phyloP scores from a whole-genome alignment of 176 grass and related monocot species.

The Coix lacrymajobi region DNA sequence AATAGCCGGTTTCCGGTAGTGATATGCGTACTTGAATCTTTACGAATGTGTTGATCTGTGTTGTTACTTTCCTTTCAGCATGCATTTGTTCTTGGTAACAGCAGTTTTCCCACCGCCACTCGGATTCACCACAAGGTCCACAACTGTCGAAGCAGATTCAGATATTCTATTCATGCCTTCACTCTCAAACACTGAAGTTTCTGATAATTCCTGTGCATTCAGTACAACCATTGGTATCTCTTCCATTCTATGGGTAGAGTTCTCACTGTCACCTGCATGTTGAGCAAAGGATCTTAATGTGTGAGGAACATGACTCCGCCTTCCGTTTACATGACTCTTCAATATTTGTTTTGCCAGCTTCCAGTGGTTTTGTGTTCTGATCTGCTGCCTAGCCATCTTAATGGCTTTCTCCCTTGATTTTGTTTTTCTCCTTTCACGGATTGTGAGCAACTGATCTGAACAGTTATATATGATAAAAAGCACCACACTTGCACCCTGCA shows the following conservation, averaged over 20 bases:
- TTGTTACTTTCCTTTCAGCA: constrained; percentile 43
- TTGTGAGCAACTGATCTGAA: constrained; percentile 62
- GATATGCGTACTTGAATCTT: constrained; percentile 75
- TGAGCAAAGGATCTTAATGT: background rate
- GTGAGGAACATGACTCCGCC: constrained; percentile 34
- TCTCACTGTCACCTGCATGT: background rate
- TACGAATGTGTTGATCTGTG: constrained; percentile 59
- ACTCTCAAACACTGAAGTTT: constrained; percentile 26
- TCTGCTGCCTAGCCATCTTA: constrained; percentile 54
- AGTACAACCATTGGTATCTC: constrained; percentile 25
- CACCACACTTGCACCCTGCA: constrained; percentile 46
- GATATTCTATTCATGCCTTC: constrained; percentile 21
- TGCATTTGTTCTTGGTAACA: constrained; percentile 28
- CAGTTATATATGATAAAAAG: constrained; percentile 87
- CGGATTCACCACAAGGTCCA: constrained; percentile 25
- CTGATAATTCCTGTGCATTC: constrained; percentile 25
- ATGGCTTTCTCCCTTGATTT: constrained; percentile 70
- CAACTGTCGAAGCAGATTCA: constrained; percentile 33
- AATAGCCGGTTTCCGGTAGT: too few relatives aligned
- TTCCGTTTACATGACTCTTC: constrained; percentile 33
- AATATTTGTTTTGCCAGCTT: constrained; percentile 53
- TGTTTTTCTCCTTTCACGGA: constrained; percentile 56
- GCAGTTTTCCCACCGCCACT: constrained; percentile 30
- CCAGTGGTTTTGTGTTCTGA: constrained; percentile 63
- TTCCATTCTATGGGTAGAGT: constrained; percentile 5